phyloP scores from a whole-genome alignment of 768 basidiomycete species.

The Tephrocybe sp. region DNA sequence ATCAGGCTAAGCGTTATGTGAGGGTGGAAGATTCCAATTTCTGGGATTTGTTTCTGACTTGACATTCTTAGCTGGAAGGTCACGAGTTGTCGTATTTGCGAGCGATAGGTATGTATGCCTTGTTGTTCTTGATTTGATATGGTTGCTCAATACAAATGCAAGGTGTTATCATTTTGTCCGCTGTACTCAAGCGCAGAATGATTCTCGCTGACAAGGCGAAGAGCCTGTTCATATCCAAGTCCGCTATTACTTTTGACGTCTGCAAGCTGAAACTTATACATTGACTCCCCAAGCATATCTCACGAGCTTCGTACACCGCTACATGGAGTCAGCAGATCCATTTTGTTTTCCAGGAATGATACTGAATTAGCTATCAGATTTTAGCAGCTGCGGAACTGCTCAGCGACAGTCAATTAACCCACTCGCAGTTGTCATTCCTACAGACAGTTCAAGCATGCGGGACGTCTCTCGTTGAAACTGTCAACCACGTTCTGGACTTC shows the following conservation, averaged over 20 bases:
- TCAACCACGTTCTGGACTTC: constrained; percentile 95
- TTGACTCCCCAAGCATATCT: constrained; percentile 57
- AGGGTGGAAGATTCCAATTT: background rate
- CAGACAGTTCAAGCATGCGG: constrained; percentile 95
- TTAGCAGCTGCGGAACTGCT: constrained; percentile 91
- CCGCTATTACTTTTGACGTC: constrained; percentile 16
- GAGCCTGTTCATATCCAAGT: constrained; percentile 91
- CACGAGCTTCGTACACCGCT: constrained; percentile 90
- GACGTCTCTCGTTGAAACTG: constrained; percentile 93
- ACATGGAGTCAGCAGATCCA: constrained; percentile 62
- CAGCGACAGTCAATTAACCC: constrained; percentile 76
- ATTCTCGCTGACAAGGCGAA: constrained; percentile 94
- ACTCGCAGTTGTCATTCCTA: constrained; percentile 81
- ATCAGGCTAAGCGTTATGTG: constrained; percentile 79
- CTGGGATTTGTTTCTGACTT: constrained; percentile 1
- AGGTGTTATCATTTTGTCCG: constrained; percentile 91
- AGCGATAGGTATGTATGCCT: constrained; percentile 62
- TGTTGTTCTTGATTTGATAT: background rate
- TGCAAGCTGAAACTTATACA: background rate
- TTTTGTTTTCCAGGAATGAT: background rate
- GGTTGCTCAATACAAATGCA: background rate
- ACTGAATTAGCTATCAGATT: constrained; percentile 46
- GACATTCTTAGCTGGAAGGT: constrained; percentile 62
- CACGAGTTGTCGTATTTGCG: constrained; percentile 89
- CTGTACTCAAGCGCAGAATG: constrained; percentile 90